phyloP scores from a whole-genome alignment of 495 filamentous ascomycete species.

The Lichenothelia convexa region DNA sequence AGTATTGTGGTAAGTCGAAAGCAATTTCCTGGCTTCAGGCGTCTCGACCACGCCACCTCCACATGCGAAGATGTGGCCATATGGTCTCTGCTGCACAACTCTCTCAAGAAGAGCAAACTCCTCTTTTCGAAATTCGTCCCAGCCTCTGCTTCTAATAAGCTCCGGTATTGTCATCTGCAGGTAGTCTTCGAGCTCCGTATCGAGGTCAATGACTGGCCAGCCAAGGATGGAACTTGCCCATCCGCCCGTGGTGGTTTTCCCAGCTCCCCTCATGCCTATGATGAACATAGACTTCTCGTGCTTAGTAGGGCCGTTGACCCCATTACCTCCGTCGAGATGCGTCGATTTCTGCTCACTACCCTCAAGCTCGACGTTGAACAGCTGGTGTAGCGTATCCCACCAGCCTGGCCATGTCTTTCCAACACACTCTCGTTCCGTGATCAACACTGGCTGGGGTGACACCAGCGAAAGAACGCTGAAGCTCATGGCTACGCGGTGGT shows the following conservation, averaged over 20 bases:
- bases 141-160: conserved; percentile 60
- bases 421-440: conserved; percentile 78
- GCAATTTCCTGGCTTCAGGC: conserved; percentile 57
- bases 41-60: conserved; percentile 89
- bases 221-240: conserved; percentile 63
- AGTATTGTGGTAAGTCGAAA: conserved; percentile 51
- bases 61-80: conserved; percentile 72
- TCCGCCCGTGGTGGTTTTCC: conserved; percentile 81
- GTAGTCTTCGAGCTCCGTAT: conserved; percentile 60
- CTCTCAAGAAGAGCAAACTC: conserved; percentile 60
- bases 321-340: conserved; percentile 16
- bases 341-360: conserved; percentile 38
- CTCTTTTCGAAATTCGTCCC: conserved; percentile 72
- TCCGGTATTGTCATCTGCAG: conserved; percentile 64
- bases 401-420: conserved; percentile 99
- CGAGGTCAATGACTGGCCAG: conserved; percentile 69
- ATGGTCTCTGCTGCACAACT: conserved; percentile 53
- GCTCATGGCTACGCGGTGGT: conserved; percentile 96
- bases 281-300: conserved; percentile 60
- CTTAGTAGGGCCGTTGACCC: conserved; percentile 20
- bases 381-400: conserved; percentile 75
- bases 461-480: conserved; percentile 76
- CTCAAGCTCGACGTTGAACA: conserved; percentile 54
- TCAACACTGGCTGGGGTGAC: conserved; percentile 54
- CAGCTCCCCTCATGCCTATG: conserved; percentile 94